Conservation (phyloP, 345 rosid species). For the Aquilaria yunnanensis region DNA sequence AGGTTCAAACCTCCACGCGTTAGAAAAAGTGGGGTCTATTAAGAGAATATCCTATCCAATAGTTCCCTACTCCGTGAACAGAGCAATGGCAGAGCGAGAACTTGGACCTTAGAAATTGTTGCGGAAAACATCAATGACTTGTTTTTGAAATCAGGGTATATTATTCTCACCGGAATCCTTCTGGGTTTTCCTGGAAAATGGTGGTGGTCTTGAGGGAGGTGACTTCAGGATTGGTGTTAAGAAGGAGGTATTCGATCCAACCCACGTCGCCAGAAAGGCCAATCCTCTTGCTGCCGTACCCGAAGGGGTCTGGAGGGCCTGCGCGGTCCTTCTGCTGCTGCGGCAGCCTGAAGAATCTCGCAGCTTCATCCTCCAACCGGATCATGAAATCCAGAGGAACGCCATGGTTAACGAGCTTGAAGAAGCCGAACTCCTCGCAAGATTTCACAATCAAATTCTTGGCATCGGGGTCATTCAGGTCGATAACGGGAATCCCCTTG, state of each 20-base stretch:
- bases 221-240: conserved; percentile 42
- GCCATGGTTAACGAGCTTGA: conserved; percentile 74
- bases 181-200: conserved; percentile 39
- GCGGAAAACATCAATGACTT: neutral
- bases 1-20: neutral
- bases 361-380: conserved; percentile 52
- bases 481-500: conserved; percentile 48
- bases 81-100: no score
- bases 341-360: conserved; percentile 53
- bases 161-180: conserved; percentile 42
- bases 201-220: conserved; percentile 29
- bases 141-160: neutral
- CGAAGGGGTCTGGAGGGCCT: conserved; percentile 84
- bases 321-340: conserved; percentile 59
- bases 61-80: no score
- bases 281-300: conserved; percentile 75
- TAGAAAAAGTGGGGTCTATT: no score
- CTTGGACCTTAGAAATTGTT: neutral
- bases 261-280: conserved; percentile 85
- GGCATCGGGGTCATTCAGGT: conserved; percentile 59
- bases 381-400: conserved; percentile 43
- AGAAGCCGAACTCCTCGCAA: conserved; percentile 73
- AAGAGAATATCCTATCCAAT: no score
- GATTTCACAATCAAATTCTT: conserved; percentile 43
- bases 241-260: conserved; percentile 77